phyloP scores from a whole-genome alignment of 345 rosid genomes.

The Brassica napus region DNA sequence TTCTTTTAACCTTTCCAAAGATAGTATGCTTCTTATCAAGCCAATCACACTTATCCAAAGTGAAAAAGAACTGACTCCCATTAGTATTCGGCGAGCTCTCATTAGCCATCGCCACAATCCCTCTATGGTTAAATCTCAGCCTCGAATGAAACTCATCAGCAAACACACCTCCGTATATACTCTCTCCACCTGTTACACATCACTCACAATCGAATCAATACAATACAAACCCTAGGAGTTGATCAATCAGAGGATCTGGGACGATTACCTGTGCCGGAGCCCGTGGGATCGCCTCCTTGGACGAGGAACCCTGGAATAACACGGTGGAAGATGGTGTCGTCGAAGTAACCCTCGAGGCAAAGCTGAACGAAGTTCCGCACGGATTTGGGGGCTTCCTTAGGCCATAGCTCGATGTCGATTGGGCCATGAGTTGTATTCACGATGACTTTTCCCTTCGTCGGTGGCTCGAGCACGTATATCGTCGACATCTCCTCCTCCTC shows the following conservation, averaged over 20 bases:
- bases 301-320: constrained; percentile 83
- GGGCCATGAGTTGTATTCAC: constrained; percentile 85
- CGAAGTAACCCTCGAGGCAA: constrained; percentile 90
- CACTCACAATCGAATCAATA: constrained; percentile 5
- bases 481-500: constrained; percentile 61
- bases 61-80: constrained; percentile 91
- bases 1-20: constrained; percentile 72
- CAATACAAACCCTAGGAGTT: constrained; percentile 40
- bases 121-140: constrained; percentile 86
- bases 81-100: constrained; percentile 78
- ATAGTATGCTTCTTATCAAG: constrained; percentile 81
- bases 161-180: constrained; percentile 73
- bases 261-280: constrained; percentile 68
- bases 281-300: constrained; percentile 93
- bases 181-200: constrained; percentile 65
- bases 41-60: constrained; percentile 94
- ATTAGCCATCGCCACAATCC: constrained; percentile 91
- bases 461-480: constrained; percentile 85
- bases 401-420: constrained; percentile 91
- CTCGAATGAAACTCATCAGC: constrained; percentile 88
- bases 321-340: constrained; percentile 85
- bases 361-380: constrained; percentile 92
- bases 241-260: constrained; percentile 1
- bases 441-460: constrained; percentile 89
- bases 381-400: constrained; percentile 91